phyloP scores from a whole-genome alignment of 2,329 filamentous ascomycete genomes.

The Macrophomina phaseolina region DNA sequence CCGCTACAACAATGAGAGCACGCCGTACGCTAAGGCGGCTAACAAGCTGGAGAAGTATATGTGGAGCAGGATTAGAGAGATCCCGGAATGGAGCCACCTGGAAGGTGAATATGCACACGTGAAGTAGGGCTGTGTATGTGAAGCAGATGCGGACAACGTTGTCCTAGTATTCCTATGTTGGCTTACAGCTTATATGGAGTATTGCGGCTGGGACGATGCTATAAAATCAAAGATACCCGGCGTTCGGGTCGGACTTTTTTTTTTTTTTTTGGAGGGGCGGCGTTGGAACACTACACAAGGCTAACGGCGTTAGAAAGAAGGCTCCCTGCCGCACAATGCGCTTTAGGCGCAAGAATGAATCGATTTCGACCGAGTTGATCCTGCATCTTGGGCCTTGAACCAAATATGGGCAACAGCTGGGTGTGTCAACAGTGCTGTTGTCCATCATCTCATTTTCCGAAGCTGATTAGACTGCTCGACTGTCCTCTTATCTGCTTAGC shows the following conservation, averaged over 20 bases:
- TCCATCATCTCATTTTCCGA: no score
- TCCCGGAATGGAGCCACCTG: slow-evolving; percentile 78
- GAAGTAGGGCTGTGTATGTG: background rate
- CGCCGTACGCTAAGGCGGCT: slow-evolving; percentile 92
- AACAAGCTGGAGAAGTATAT: slow-evolving; percentile 93
- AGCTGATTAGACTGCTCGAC: no score
- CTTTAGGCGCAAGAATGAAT: no score
- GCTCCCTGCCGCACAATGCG: no score
- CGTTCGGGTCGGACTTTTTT: slow-evolving; percentile 1
- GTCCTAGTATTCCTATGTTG: background rate
- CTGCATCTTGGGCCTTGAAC: no score
- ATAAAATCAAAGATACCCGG: slow-evolving; percentile 15
- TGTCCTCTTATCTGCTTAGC: no score
- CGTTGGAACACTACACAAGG: no score
- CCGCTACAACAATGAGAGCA: slow-evolving; percentile 94
- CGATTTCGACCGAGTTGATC: no score
- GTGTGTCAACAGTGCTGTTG: no score
- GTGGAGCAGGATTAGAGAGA: slow-evolving; percentile 89
- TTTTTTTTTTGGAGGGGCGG: no score
- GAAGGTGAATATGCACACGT: slow-evolving; percentile 33
- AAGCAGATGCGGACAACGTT: background rate
- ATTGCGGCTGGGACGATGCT: background rate
- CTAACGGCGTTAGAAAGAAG: no score
- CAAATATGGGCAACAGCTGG: no score
- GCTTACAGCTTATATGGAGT: background rate